A percentile compares a stretch with the other conserved stretches of the same genome.
Evolutionary conservation across 305 asterid species (phyloP).

Genomic region (Petunia hybrid): DNA sequence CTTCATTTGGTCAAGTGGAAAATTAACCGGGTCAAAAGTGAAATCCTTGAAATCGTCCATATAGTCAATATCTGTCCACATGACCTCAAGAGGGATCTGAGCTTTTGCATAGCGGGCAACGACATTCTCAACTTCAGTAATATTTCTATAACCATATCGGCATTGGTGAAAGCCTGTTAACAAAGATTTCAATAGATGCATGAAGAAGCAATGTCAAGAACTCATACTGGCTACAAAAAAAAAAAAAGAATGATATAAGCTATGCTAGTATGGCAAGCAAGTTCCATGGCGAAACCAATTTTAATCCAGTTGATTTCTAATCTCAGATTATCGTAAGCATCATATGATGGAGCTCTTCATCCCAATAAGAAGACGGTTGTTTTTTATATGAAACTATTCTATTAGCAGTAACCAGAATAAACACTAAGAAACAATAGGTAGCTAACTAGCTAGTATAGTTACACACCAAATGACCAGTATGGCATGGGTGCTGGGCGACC

Average conservation of each 20-base stretch:
- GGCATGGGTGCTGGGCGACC: slow-evolving; percentile 99
- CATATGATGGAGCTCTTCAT: too few relatives aligned
- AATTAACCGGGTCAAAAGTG: slow-evolving; percentile 81
- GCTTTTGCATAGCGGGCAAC: slow-evolving; percentile 72
- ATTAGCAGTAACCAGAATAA: background rate
- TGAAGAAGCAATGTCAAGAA: background rate
- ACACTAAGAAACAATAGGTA: background rate
- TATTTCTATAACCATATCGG: slow-evolving; percentile 71
- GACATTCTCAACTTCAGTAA: slow-evolving; percentile 67
- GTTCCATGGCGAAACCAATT: too few relatives aligned
- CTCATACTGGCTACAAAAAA: background rate
- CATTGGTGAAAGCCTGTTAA: slow-evolving; percentile 89
- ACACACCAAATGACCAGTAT: slow-evolving; percentile 90
- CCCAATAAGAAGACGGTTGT: too few relatives aligned
- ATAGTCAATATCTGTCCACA: slow-evolving; percentile 97
- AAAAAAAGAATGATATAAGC: background rate
- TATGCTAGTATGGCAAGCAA: too few relatives aligned
- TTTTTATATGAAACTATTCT: too few relatives aligned
- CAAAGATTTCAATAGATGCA: background rate
- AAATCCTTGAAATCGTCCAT: slow-evolving; percentile 92
- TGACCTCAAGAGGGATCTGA: slow-evolving; percentile 77
- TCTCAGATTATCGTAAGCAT: too few relatives aligned
- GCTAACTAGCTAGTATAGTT: background rate
- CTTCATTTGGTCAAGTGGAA: slow-evolving; percentile 62
- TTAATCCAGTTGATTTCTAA: too few relatives aligned